Conservation (phyloP, 192 early-diverging fungal species). For the Entomortierella parvispora region DNA sequence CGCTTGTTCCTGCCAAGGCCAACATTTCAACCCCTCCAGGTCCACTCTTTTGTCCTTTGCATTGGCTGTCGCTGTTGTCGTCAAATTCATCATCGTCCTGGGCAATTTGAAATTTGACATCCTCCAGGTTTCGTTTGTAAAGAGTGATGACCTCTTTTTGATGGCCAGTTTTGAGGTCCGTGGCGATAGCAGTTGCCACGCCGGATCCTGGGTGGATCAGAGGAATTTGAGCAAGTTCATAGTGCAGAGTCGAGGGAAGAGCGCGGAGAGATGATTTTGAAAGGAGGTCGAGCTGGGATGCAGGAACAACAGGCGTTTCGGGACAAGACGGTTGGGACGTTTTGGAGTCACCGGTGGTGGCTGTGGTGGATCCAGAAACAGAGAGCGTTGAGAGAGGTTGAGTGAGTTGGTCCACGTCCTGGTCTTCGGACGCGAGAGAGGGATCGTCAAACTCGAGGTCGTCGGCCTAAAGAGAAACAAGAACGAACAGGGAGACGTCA, state of each 20-base stretch:
- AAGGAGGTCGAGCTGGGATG: slow-evolving; percentile 27
- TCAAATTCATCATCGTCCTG: slow-evolving; percentile 67
- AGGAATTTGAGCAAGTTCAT: slow-evolving; percentile 41
- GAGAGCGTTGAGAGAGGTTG: slow-evolving; percentile 25
- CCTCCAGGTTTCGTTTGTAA: slow-evolving; percentile 78
- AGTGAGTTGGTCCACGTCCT: slow-evolving; percentile 29
- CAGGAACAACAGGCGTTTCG: slow-evolving; percentile 23
- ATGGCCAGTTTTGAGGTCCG: slow-evolving; percentile 16
- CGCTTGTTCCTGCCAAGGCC: slow-evolving; percentile 63
- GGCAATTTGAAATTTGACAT: slow-evolving; percentile 87
- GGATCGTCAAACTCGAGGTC: slow-evolving; percentile 47
- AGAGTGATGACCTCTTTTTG: slow-evolving; percentile 51
- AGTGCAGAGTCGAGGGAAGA: slow-evolving; percentile 36
- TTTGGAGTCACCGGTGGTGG: too few relatives aligned
- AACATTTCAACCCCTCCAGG: slow-evolving; percentile 54
- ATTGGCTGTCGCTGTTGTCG: slow-evolving; percentile 7
- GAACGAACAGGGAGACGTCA: background rate
- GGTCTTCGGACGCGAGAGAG: slow-evolving; percentile 10
- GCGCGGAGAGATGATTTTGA: slow-evolving; percentile 20
- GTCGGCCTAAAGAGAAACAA: slow-evolving; percentile 20
- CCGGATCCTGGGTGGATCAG: slow-evolving; percentile 28
- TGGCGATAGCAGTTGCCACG: slow-evolving; percentile 26
- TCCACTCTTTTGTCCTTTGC: slow-evolving; percentile 7
- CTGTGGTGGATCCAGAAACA: slow-evolving; percentile 1
- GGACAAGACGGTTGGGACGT: too few relatives aligned